phyloP scores from a whole-genome alignment of 1,284 basidiomycete genomes.

The Apiotrichum sp. region DNA sequence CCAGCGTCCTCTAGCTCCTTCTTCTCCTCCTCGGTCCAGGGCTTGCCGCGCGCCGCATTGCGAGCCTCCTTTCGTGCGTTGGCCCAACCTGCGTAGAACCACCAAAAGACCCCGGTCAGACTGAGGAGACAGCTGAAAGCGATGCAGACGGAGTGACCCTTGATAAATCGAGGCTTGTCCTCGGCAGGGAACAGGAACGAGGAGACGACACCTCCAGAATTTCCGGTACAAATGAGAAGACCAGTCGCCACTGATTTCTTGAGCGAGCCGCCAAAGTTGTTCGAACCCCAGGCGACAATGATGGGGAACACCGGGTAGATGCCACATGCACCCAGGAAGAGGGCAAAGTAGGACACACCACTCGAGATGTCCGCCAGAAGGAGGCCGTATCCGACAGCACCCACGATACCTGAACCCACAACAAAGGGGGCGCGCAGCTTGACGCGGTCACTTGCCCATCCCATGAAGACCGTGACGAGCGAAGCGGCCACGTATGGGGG shows the following conservation, averaged over 20 bases:
- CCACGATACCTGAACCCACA: constrained; percentile 35
- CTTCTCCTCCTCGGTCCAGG: constrained; percentile 35
- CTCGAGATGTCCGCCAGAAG: constrained; percentile 35
- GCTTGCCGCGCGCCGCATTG: constrained; percentile 22
- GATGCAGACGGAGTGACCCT: constrained; percentile 31
- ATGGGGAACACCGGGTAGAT: constrained; percentile 56
- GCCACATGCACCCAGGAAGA: constrained; percentile 55
- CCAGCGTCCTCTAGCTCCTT: constrained; percentile 30
- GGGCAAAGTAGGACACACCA: constrained; percentile 52
- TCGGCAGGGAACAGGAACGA: constrained; percentile 49
- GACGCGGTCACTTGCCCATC: constrained; percentile 38
- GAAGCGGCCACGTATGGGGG: constrained; percentile 37
- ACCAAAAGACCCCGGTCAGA: constrained; percentile 21
- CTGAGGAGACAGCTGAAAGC: constrained; percentile 25
- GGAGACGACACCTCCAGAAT: constrained; percentile 53
- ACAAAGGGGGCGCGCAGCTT: constrained; percentile 37
- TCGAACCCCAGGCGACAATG: constrained; percentile 54
- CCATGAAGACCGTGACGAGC: constrained; percentile 33
- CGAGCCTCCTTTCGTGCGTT: constrained; percentile 26
- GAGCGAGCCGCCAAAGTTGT: constrained; percentile 56
- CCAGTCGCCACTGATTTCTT: constrained; percentile 55
- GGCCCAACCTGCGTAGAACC: constrained; percentile 19
- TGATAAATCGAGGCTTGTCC: constrained; percentile 25
- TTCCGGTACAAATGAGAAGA: constrained; percentile 55
- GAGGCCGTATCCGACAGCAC: constrained; percentile 30